These are phyloP conservation scores for Alternaria gansuensis DNA, from an alignment of 2,329 filamentous ascomycete species.

Conservation along the genomic window DNA sequence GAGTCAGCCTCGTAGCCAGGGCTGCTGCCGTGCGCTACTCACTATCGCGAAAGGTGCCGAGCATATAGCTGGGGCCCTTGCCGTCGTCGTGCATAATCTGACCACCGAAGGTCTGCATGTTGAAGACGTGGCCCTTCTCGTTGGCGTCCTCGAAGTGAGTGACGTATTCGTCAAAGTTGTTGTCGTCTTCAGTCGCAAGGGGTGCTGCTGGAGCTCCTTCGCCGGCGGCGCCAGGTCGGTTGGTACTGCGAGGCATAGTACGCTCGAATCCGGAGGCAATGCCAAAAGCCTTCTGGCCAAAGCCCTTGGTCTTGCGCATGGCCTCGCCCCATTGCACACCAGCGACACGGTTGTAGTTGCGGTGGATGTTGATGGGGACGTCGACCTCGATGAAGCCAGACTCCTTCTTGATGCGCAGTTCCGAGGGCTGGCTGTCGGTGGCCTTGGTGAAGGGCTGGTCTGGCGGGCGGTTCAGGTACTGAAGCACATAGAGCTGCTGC, in stretches of 20 bases:
- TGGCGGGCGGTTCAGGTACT: slow-evolving; percentile 82
- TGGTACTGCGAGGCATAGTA: slow-evolving; percentile 43
- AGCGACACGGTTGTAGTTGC: slow-evolving; percentile 83
- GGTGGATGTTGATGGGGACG: slow-evolving; percentile 75
- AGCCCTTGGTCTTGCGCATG: slow-evolving; percentile 64
- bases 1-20: slow-evolving; percentile 16
- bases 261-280: slow-evolving; percentile 58
- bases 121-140: slow-evolving; percentile 74
- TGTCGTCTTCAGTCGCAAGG: slow-evolving; percentile 65
- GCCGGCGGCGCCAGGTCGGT: slow-evolving; percentile 37
- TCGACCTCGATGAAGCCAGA: slow-evolving; percentile 91
- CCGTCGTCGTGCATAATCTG: slow-evolving; percentile 74
- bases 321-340: slow-evolving; percentile 84
- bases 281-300: slow-evolving; percentile 57
- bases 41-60: slow-evolving; percentile 89
- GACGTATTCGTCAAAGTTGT: slow-evolving; percentile 68
- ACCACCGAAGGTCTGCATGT: slow-evolving; percentile 85
- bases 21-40: slow-evolving; percentile 46
- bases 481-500: slow-evolving; percentile 72
- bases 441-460: slow-evolving; percentile 69
- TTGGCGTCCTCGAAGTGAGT: slow-evolving; percentile 68
- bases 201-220: slow-evolving; percentile 34
- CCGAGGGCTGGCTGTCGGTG: slow-evolving; percentile 65
- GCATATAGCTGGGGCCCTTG: slow-evolving; percentile 81
- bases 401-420: slow-evolving; percentile 81